Base-by-base conservation (phyloP, 345 rosid species). In the Hibiscus syriacus region DNA sequence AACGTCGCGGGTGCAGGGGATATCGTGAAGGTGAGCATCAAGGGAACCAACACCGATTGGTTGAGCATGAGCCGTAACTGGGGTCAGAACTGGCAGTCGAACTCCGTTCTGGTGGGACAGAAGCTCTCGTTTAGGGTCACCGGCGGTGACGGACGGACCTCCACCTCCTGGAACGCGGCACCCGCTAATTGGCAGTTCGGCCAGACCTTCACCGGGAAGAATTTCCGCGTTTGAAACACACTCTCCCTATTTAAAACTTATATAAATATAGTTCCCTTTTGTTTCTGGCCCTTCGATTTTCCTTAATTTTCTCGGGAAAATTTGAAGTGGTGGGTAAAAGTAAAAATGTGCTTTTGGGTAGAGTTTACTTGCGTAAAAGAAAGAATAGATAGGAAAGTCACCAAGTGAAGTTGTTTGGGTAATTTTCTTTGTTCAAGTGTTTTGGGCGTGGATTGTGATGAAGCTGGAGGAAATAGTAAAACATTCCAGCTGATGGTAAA, bases 281-380 rank as follows among this genome's bases (percentile, higher is more conserved):
- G 77, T 63, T 66, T 34, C 60, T 55, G 14, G 45, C 64, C 88
- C 82, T 77, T 80, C 73, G 2, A 38, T 70, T 80, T 76, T 75
- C 70, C 73, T 66, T 58, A 50, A n/a, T n/a, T n/a, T n/a, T n/a
- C n/a, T n/a, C n/a, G n/a, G n/a, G n/a, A n/a, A n/a, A n/a, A n/a
- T n/a, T 67, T 68, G 79, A 69, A 66, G 84, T 45, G 87, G 53
- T 48, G 8, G 53, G 64, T 34, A 34, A 70, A 45, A 52, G 32
- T 63, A 2, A 46, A 29, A 66, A 32, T 17, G 16, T 10, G 46
- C 26, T 4, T 49, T 23, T 20, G 59, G 68, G 16, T 69, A 66
- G 52, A 66, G 45, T 11, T 73, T n/a, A n/a, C n/a, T 41, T 52
- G 25, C 17, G 27, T 11, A 20, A 20, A 4, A 53, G 72, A 8